These are phyloP conservation scores for Eutrema salsugineum DNA, from an alignment of 441 rosid species.

Conservation along the genomic window DNA sequence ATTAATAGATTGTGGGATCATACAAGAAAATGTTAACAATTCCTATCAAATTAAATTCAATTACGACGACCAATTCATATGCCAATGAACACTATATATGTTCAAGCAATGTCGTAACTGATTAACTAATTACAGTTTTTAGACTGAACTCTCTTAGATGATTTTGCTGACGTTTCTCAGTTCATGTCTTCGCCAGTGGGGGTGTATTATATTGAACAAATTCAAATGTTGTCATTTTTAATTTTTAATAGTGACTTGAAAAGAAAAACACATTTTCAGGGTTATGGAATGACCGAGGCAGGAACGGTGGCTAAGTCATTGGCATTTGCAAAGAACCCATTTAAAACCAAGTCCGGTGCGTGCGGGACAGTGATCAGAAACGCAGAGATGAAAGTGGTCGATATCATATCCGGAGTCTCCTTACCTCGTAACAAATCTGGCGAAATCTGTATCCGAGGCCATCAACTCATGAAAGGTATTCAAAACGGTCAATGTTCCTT, in stretches of 20 bases:
- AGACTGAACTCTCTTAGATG: no score
- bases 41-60: neutral
- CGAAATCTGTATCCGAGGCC: slow-evolving; percentile 42
- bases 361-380: slow-evolving; percentile 47
- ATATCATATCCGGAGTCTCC: slow-evolving; percentile 30
- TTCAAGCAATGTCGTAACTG: no score
- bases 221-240: no score
- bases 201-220: no score
- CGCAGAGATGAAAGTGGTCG: slow-evolving; percentile 44
- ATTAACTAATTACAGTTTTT: no score
- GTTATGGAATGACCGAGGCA: slow-evolving; percentile 50
- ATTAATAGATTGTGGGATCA: slow-evolving; percentile 11
- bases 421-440: slow-evolving; percentile 38
- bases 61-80: slow-evolving; percentile 8
- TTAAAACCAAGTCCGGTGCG: slow-evolving; percentile 38
- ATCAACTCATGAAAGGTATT: slow-evolving; percentile 33
- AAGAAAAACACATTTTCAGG: slow-evolving; percentile 5
- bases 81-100: no score
- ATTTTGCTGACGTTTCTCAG: no score
- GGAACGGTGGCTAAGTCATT: slow-evolving; percentile 43
- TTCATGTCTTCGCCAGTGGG: no score
- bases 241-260: no score
- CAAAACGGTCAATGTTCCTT: no score
- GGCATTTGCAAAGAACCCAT: slow-evolving; percentile 41
- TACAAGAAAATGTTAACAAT: neutral